Evolutionary conservation across 2,329 filamentous ascomycete species (phyloP), one percentile per base, ranked within the genome.

Genomic region (Exophiala dermatitidis): DNA sequence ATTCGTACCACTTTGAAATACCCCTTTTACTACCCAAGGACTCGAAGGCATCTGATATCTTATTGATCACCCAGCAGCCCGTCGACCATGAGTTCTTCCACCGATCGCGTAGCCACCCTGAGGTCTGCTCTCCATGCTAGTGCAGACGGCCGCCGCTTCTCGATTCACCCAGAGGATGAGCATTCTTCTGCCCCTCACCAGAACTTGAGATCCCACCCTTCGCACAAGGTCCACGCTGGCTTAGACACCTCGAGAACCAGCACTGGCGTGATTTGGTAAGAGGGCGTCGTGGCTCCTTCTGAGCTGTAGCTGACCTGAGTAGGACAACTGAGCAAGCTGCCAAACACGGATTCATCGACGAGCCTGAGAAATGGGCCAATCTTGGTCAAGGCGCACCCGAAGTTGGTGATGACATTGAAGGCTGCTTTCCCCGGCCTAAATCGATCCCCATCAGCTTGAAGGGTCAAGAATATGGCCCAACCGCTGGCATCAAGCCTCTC

Each of bases 311-410:
- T 4, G 4, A 10, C 4, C 19, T 6, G 26, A 19, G 40, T n/a
- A 58, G 58, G 59, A 71, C 69, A 52, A 74, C 71, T 34, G 72
- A 75, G 53, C 85, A 88, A 63, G 90, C 90, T 50, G 81, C 83
- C 68, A 90, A 96, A 72, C 87, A 91, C 72, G 91, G 91, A 63
- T 96, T 86, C 74, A 74, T 82, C 47, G 90, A 96, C 3, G 78
- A 90, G 62, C 90, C 89, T 7, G 79, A 86, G 1, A 72, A 77
- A 59, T 96, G 91, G 91, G 90, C 91, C 54, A 97, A 97, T 69
- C 77, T 97, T 49, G 91, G 91, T 32, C 91, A 96, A 74, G 90
- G 90, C 63, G 90, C 90, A 10, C 90, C 90, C 41, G 90, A 96
- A 70, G 91, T 94, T 57, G 91, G 95, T 64, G 88, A 94, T 62